phyloP scores from a whole-genome alignment of 192 early-diverging fungal genomes.

The Coemansia sp. region DNA sequence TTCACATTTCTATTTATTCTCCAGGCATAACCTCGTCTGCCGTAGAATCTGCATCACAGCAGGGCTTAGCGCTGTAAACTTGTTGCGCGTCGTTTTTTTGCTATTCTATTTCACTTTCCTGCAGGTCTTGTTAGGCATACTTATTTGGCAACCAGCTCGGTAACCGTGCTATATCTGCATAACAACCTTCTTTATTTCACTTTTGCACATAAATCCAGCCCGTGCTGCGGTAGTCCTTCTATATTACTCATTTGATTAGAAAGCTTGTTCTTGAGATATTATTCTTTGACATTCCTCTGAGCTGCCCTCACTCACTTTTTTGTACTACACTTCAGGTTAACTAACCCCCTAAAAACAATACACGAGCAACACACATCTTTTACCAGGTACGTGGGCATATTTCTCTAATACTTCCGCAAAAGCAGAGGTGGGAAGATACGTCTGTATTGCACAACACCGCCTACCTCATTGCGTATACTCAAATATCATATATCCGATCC shows the following conservation, averaged over 20 bases:
- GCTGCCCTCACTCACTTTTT: not conserved
- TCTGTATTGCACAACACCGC: not conserved
- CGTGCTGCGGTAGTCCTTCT: not conserved
- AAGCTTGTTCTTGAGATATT: not conserved
- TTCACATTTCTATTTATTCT: not conserved
- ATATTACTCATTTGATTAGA: not conserved
- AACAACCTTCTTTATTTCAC: not conserved
- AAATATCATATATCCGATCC: not conserved
- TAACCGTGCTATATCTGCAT: not conserved
- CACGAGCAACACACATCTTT: not conserved
- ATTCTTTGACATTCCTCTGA: not conserved
- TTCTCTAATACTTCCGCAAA: not conserved
- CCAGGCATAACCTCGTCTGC: not conserved
- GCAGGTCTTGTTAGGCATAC: not conserved
- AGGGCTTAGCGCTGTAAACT: not conserved
- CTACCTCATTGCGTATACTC: not conserved
- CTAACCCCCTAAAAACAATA: not conserved
- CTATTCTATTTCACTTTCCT: not conserved
- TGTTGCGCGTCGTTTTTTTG: not conserved
- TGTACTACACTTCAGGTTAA: not conserved
- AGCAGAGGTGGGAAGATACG: not conserved
- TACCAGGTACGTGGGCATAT: not conserved
- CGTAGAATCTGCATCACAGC: not conserved
- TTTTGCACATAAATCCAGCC: not conserved
- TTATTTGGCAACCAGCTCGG: not conserved